These are phyloP conservation scores for Mycena latifolia DNA, from an alignment of 768 basidiomycete species.

Conservation along the genomic window DNA sequence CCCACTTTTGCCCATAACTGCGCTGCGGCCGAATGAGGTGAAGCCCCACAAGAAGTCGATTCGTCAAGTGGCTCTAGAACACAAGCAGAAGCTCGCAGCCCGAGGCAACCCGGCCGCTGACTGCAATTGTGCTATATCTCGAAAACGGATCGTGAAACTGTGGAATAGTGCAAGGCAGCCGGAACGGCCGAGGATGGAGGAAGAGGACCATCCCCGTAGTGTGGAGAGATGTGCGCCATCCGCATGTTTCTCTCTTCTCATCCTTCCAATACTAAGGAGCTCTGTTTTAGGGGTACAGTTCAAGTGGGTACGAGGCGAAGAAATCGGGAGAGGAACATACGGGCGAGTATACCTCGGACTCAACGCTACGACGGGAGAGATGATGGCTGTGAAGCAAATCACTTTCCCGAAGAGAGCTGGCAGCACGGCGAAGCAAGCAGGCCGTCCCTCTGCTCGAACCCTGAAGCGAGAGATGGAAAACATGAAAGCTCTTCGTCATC, in stretches of 20 bases:
- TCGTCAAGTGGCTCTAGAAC: slow-evolving; percentile 5
- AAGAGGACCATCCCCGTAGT: not conserved
- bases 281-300: not conserved
- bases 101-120: not conserved
- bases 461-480: slow-evolving; percentile 82
- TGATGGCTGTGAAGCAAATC: slow-evolving; percentile 87
- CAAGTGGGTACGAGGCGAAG: slow-evolving; percentile 81
- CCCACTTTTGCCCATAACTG: slow-evolving; percentile 25
- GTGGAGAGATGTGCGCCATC: slow-evolving; percentile 12
- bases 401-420: slow-evolving; percentile 2
- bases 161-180: not conserved
- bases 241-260: not conserved
- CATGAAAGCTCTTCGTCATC: slow-evolving; percentile 81
- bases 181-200: not conserved
- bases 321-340: slow-evolving; percentile 84
- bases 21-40: slow-evolving; percentile 12
- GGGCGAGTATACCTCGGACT: slow-evolving; percentile 83
- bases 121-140: not conserved
- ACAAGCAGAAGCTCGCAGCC: not conserved
- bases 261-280: no score
- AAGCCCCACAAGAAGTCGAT: slow-evolving; percentile 19
- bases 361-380: slow-evolving; percentile 82
- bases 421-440: not conserved
- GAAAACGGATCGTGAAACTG: slow-evolving; percentile 14
- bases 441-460: slow-evolving; percentile 58